Evolutionary conservation across 345 rosid species (phyloP).

Genomic region (Eucalyptus regnans): DNA sequence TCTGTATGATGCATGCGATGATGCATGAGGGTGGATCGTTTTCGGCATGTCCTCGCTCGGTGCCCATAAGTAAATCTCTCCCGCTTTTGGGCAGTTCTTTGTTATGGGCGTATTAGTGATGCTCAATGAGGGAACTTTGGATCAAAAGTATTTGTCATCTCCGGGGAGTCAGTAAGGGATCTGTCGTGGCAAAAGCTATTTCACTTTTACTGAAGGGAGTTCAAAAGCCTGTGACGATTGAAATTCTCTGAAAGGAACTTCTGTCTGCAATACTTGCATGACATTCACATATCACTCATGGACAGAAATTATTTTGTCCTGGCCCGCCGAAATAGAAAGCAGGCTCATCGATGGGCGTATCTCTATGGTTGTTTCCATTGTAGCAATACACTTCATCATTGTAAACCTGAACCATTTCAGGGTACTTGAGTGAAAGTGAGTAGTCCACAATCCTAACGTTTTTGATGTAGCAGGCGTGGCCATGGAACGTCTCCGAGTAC

Average conservation of each 20-base stretch:
- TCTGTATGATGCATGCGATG: neutral
- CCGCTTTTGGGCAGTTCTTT: neutral
- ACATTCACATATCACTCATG: neutral
- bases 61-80: neutral
- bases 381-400: slow-evolving; percentile 22
- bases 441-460: slow-evolving; percentile 23
- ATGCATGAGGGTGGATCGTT: neutral
- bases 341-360: slow-evolving; percentile 4
- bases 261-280: neutral
- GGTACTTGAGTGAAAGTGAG: slow-evolving; percentile 23
- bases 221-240: neutral
- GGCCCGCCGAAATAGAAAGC: slow-evolving; percentile 42
- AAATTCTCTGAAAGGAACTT: neutral
- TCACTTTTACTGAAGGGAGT: neutral
- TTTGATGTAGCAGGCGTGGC: slow-evolving; percentile 12
- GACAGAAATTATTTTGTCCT: slow-evolving; percentile 11
- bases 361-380: neutral
- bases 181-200: neutral
- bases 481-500: neutral
- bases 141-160: neutral
- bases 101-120: neutral
- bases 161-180: neutral
- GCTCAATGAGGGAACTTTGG: neutral
- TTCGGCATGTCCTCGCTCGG: neutral
- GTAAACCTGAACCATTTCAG: slow-evolving; percentile 4